Evolutionary conservation across 2,329 filamentous ascomycete species (phyloP), one percentile per base, ranked within the genome.

Genomic region (Eurotiales sp.): DNA sequence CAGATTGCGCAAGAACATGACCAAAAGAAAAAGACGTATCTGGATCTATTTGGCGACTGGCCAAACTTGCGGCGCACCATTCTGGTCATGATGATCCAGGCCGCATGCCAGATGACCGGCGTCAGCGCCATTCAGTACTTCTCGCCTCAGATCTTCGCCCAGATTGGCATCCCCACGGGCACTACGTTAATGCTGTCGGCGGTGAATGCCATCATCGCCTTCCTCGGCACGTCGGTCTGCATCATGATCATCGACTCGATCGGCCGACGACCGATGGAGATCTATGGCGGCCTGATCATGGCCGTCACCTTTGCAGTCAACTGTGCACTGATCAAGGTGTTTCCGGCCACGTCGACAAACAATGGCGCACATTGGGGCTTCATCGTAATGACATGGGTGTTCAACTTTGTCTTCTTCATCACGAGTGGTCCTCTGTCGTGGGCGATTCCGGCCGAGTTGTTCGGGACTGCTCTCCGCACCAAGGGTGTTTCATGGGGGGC

Each of bases 131-230:
- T 65, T 21, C 63, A 64, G 48, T 65, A 64, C 48, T 65, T 60
- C 56, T 52, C 52, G 3, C 59, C 60, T 2, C 48, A 55, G n/a
- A 64, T 64, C 40, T 64, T 58, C 37, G 52, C 67, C 1, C 79
- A 87, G 63, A 87, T 88, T 58, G 86, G 86, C 22, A 89, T 90
- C 58, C 64, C 70, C 0, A 77, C 79, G 21, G 73, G 81, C 47
- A 77, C 86, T 25, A 83, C 87, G 0, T 77, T 90, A 34, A 81
- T 85, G 57, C 90, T 89, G 65, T 87, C 90, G 65, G 86, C 84
- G 49, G 89, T 90, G 60, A 87, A 84, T 55, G 84, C 80, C 2
- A 76, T 88, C 54, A 81, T 90, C 45, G 86, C 85, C 2, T 71
- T 90, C 6, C 63, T 88, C 12, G 86, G 81, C 0, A 84, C 89